phyloP scores from a whole-genome alignment of 305 asterid species.

The Lippia alba region DNA sequence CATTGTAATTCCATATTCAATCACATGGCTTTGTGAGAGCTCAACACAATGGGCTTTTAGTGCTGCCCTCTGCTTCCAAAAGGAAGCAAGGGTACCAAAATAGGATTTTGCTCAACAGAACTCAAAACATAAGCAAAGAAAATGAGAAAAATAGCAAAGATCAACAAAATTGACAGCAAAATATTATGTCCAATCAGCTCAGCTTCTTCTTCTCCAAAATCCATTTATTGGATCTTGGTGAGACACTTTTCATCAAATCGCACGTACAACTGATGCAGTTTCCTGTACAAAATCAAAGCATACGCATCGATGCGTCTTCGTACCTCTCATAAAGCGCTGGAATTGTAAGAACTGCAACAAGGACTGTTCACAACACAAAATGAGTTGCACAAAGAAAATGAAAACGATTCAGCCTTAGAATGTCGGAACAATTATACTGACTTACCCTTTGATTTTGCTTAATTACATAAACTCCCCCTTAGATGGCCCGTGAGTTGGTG shows the following conservation, averaged over 20 bases:
- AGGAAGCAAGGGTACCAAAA: too few relatives aligned
- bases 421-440: too few relatives aligned
- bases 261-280: constrained; percentile 42
- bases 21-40: too few relatives aligned
- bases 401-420: too few relatives aligned
- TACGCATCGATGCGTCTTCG: constrained; percentile 53
- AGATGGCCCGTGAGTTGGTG: too few relatives aligned
- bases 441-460: too few relatives aligned
- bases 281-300: constrained; percentile 44
- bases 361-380: constrained; percentile 52
- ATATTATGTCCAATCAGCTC: constrained; percentile 43
- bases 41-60: too few relatives aligned
- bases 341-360: constrained; percentile 60
- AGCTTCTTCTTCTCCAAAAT: constrained; percentile 70
- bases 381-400: not conserved
- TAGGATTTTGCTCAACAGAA: not conserved
- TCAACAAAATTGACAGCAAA: not conserved
- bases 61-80: not conserved
- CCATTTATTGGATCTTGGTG: constrained; percentile 49
- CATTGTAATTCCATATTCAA: too few relatives aligned
- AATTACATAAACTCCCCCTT: too few relatives aligned
- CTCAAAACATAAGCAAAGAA: not conserved
- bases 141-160: not conserved
- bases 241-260: constrained; percentile 56
- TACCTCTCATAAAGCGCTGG: constrained; percentile 78